Conservation (phyloP, 176 grass and related monocot species). For the Oryza rufipogon region DNA sequence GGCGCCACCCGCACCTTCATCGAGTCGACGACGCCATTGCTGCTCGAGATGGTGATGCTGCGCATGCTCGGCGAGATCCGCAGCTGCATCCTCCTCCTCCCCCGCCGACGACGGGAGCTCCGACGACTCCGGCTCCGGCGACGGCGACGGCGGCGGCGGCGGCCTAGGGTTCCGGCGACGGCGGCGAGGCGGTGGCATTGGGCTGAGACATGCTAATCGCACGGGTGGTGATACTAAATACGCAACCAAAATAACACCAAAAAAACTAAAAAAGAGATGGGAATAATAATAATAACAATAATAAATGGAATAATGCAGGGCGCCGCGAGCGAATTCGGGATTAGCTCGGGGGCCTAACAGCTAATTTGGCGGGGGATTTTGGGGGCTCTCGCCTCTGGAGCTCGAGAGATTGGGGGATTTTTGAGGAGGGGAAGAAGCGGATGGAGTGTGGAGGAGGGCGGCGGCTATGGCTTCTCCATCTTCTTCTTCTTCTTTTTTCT, state of each 20-base stretch:
- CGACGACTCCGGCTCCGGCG: conserved; percentile 58
- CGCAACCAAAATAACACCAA: neutral
- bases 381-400: neutral
- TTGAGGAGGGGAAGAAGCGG: neutral
- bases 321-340: conserved; percentile 40
- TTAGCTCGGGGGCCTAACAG: conserved; percentile 20
- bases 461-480: neutral
- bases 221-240: conserved; percentile 50
- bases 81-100: conserved; percentile 91
- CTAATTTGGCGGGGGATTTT: conserved; percentile 42
- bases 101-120: conserved; percentile 58
- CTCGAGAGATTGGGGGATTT: conserved; percentile 37
- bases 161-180: conserved; percentile 61
- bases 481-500: neutral
- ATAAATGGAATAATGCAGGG: conserved; percentile 36
- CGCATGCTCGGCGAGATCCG: conserved; percentile 99
- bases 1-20: conserved; percentile 96
- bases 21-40: conserved; percentile 92
- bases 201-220: conserved; percentile 67
- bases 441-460: neutral
- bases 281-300: neutral
- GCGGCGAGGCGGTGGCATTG: conserved; percentile 64
- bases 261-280: neutral
- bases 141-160: conserved; percentile 58
- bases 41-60: conserved; percentile 97